Conservation (phyloP, 2,329 filamentous ascomycete genomes). For the Endocalyx cinctus region DNA sequence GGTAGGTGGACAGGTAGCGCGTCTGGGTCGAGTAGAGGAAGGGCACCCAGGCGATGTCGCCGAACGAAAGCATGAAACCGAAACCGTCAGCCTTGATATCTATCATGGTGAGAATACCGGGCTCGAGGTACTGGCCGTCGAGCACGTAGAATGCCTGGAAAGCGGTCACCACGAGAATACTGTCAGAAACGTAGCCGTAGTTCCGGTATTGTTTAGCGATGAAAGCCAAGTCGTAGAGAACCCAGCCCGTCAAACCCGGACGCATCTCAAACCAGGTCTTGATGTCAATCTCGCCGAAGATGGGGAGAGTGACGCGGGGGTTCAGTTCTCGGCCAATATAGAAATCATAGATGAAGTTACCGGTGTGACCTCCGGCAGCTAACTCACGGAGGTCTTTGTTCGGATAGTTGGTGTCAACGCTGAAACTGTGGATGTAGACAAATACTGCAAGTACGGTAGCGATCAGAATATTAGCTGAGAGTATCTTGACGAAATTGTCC, state of each 20-base stretch:
- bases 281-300: conserved; percentile 83
- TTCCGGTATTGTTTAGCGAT: conserved; percentile 84
- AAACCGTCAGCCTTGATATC: conserved; percentile 93
- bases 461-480: conserved; percentile 78
- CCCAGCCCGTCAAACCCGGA: conserved; percentile 85
- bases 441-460: conserved; percentile 68
- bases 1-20: conserved; percentile 79
- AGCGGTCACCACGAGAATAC: conserved; percentile 71
- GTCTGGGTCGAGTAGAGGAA: conserved; percentile 84
- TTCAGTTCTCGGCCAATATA: conserved; percentile 96
- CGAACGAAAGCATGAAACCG: conserved; percentile 91
- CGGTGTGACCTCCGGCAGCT: conserved; percentile 74
- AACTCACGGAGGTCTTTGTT: conserved; percentile 73
- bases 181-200: conserved; percentile 80
- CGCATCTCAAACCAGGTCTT: conserved; percentile 86
- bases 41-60: conserved; percentile 88
- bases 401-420: conserved; percentile 59
- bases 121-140: conserved; percentile 82
- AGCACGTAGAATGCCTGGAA: conserved; percentile 81
- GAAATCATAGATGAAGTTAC: conserved; percentile 91
- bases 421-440: conserved; percentile 78
- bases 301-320: conserved; percentile 72
- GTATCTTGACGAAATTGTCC: conserved; percentile 82
- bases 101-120: conserved; percentile 86
- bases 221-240: conserved; percentile 79